These are phyloP conservation scores for Drechslerella dactyloides DNA, from an alignment of 2,329 filamentous ascomycete species.

Conservation along the genomic window DNA sequence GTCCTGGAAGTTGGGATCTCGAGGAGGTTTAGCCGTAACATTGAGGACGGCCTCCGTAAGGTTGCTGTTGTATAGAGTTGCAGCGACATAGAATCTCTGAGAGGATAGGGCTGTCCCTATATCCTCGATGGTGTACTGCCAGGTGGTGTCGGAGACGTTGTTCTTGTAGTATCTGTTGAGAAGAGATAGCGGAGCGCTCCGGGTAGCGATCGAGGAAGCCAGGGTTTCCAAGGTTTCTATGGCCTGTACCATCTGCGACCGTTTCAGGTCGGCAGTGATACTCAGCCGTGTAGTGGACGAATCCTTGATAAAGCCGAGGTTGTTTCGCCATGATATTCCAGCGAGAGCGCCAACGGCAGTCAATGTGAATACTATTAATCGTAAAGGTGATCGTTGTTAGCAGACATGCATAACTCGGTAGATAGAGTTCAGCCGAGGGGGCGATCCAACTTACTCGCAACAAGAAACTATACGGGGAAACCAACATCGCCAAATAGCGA, in stretches of 20 bases:
- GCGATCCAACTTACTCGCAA: slow-evolving; percentile 33
- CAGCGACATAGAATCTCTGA: slow-evolving; percentile 47
- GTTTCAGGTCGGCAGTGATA: slow-evolving; percentile 47
- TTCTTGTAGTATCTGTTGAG: slow-evolving; percentile 26
- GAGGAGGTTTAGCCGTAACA: slow-evolving; percentile 34
- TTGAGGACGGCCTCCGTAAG: slow-evolving; percentile 43
- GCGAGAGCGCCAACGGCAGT: slow-evolving; percentile 43
- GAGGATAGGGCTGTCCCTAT: slow-evolving; percentile 39
- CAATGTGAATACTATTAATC: slow-evolving; percentile 42
- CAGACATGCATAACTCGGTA: background rate
- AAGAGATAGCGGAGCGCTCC: slow-evolving; percentile 39
- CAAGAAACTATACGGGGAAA: slow-evolving; percentile 22
- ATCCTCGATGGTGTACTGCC: slow-evolving; percentile 32
- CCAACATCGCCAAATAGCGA: background rate
- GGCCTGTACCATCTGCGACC: slow-evolving; percentile 42
- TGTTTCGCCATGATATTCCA: slow-evolving; percentile 49
- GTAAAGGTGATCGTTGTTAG: slow-evolving; percentile 2
- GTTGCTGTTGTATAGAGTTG: slow-evolving; percentile 45
- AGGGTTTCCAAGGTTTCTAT: slow-evolving; percentile 45
- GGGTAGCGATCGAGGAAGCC: slow-evolving; percentile 43
- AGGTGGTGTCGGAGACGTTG: slow-evolving; percentile 22
- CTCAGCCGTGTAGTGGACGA: slow-evolving; percentile 40
- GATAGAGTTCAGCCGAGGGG: background rate
- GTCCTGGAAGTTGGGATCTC: slow-evolving; percentile 20
- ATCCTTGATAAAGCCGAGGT: slow-evolving; percentile 47